Evolutionary conservation across 441 rosid species (phyloP), one percentile per base, ranked within the genome.

Genomic region (Raphanus hybrid): DNA sequence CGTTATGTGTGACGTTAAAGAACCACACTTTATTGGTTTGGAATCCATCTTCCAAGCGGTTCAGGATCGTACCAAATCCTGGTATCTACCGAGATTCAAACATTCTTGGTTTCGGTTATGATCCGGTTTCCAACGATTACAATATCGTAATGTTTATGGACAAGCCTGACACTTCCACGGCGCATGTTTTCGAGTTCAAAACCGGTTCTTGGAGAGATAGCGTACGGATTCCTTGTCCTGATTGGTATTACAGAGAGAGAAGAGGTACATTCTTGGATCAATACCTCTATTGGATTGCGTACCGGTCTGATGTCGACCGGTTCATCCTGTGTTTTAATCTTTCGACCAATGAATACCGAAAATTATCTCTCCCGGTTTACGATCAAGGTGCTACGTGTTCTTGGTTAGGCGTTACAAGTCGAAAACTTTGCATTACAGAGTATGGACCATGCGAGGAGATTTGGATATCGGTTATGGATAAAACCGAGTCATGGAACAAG

Each of bases 231-330:
- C 67, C 82, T 63, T 6, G 2, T 20, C 78, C 82, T 10, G 35
- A 74, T 69, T 79, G 78, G 78, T 15, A 79, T 58, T 79, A 79
- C 71, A 79, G 75, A 74, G 75, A 69, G 37, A 74, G 68, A 29
- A 32, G 4, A 27, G 78, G 82, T 69, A 69, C 67, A 1, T 69
- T 69, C 35, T 64, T 79, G 67, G 48, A 74, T 4, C 71, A 69
- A 14, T 23, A 1, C 45, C 27, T 79, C 12, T 69, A 79, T 14
- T 79, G 82, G 82, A 69, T 74, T 63, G 82, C 78, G 6, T 79
- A 79, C 71, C 34, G 63, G 71, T 69, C 71, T 55, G 64, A n/a
- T 69, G 20, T 6, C 0, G 71, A 74, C 63, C 75, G 78, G 78
- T 79, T 79, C 59, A 43, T 79, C 1, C 55, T 79, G 0, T 27